Base-by-base conservation (phyloP, 164 flowering plant genomes). In the Nelumbo lutea region DNA sequence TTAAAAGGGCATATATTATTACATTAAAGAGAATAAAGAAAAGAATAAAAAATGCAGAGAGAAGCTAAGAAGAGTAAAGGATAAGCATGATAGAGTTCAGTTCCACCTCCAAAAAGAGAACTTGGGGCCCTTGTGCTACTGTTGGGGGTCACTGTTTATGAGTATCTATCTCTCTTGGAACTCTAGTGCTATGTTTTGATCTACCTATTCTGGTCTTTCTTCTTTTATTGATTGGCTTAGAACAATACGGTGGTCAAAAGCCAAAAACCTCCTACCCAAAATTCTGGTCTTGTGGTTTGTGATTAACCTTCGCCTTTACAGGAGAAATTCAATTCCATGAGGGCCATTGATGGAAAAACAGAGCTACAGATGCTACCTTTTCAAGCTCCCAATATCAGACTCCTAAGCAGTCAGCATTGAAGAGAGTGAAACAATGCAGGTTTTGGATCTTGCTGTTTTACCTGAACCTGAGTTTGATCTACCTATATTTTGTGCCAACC, bases 241-340 rank as follows among this genome's bases (percentile, higher is more conserved):
- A 66, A 70, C 42, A 61, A 46, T 27, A 60, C 60, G 68, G 64
- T 55, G 74, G 82, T 78, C 82, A 82, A 81, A 83, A 70, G 81
- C 70, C 70, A 78, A 76, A 75, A 79, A 63, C 70, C 79, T 73
- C 82, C 81, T 78, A 76, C 79, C 85, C 77, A 75, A 82, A 86
- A 84, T 82, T 84, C 85, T 82, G 78, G 70, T 80, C 83, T 69
- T 78, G 83, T 80, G 85, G 83, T 70, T 78, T 77, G 83, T 80
- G 85, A 79, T 82, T 80, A 83, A 79, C 76, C 27, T 27, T 27
- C 27, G 27, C 27, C 27, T 27, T 27, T 27, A 27, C 27, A 27
- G 27, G 27, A 27, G 27, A 27, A 27, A 27, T 27, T 27, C 27
- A 27, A 27, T 27, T 27, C 27, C 27, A 27, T 27, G 27, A 27